A percentile compares a stretch with the other conserved stretches of the same genome.
These are phyloP conservation scores for Chytriomyces confervae DNA, from an alignment of 192 early-diverging fungal genomes.

Conservation along the genomic window DNA sequence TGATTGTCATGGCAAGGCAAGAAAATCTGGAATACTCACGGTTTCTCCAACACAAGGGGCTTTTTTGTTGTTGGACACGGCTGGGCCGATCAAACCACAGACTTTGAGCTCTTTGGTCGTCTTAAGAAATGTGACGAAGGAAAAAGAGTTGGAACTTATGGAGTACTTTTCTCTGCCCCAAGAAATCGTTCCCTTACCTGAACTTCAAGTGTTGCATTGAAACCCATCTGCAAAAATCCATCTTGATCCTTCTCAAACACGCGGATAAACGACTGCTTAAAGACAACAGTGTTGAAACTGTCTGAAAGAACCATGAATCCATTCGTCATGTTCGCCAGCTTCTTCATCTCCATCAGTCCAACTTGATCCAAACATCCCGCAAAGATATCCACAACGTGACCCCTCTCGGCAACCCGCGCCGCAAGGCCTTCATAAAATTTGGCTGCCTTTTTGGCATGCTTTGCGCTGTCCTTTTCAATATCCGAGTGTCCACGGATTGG, in stretches of 20 bases:
- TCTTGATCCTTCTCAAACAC: constrained; percentile 90
- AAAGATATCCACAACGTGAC: constrained; percentile 95
- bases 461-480: constrained; percentile 92
- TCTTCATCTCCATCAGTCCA: constrained; percentile 96
- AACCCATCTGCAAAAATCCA: constrained; percentile 91
- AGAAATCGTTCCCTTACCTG: constrained; percentile 60
- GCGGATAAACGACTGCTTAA: constrained; percentile 97
- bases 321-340: constrained; percentile 84
- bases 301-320: constrained; percentile 95
- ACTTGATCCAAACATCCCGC: constrained; percentile 98
- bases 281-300: constrained; percentile 93
- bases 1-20: background rate
- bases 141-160: background rate
- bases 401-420: constrained; percentile 83
- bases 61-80: constrained; percentile 89
- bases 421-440: constrained; percentile 95
- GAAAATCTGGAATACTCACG: constrained; percentile 20
- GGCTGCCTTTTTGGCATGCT: constrained; percentile 89
- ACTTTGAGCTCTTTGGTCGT: constrained; percentile 95
- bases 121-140: constrained; percentile 38
- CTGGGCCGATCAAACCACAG: constrained; percentile 97
- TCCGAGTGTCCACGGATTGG: constrained; percentile 98
- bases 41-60: constrained; percentile 91
- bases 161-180: background rate
- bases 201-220: constrained; percentile 96